Base-by-base conservation (phyloP, 805 yeast species). In the Allodekkera sacchari region DNA sequence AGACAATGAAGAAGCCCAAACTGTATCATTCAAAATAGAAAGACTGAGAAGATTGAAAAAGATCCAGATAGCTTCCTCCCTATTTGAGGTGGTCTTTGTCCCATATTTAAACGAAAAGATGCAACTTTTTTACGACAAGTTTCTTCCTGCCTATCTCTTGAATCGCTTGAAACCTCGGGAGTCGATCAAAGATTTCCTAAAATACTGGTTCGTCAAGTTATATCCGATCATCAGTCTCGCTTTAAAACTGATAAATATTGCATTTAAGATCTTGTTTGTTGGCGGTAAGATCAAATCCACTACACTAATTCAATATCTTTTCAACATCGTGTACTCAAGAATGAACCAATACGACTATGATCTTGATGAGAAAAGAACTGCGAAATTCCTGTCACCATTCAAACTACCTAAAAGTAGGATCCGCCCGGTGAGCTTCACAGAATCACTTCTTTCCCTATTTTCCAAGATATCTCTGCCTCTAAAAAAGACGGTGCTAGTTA, bases 21-120 rank as follows among this genome's bases (percentile, higher is more conserved):
- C 10, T 4, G 22, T 21, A 17, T 28, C 38, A 2, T 10, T 12
- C 9, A 40, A 47, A 29, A 55, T 77, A 3, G 79, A 76, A 34
- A 57, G 57, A 22, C 57, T 74, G 39, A 64, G 77, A 33, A 52
- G 75, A 21, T 61, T 88, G 29, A 66, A 72, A 0, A 46, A 43
- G 2, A 33, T 50, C 4, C 96, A 88, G 47, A 58, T 69, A 2
- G 25, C 59, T 7, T 70, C 71, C 0, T 63, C 83, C 1, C 52
- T 85, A 18, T 43, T 77, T 18, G 79, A 74, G 37, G 52, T 77
- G 6, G 72, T 84, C 2, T 77, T 82, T 1, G 46, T 74, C 1
- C 79, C 89, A 0, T 88, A 87, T 45, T 12, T 85, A 8, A 63
- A 59, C 31, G 87, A 77, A 42, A 85, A 84, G 47, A 57, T 81